Evolutionary conservation across 73 alveolate genomes (phyloP), one percentile per base, ranked within the genome.

Genomic region (Loxodes magnus): DNA sequence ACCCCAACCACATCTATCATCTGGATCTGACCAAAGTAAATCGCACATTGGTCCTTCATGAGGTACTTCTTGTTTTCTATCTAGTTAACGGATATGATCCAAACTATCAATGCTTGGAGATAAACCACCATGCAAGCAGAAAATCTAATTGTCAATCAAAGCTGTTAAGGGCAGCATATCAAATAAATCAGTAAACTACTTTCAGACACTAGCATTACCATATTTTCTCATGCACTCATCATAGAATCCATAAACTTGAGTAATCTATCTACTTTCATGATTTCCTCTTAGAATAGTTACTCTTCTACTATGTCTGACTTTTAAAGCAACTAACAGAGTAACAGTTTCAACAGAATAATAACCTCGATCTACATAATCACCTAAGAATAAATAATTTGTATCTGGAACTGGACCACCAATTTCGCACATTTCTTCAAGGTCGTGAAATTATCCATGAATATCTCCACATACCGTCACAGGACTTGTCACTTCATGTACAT

Each of bases 401-500:
- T 59, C 63, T 14, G 90, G 88, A 35, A 55, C 31, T 3, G 50
- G 44, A 22, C 94, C 88, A 22, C 94, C 95, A 37, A 82, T 77
- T 20, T 71, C 67, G 65, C 76, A 82, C 35, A 82, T 52, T 84
- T 82, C 95, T n/a, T n/a, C n/a, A n/a, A n/a, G n/a, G n/a, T n/a
- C n/a, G 42, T 84, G 92, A 74, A 74, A 88, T 51, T 88, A 94
- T 29, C 98, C 98, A 64, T 88, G 98, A 30, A 88, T 71, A 71
- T 88, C 98, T 23, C 98, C 96, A 62, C 93, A 90, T 35, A 87
- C 82, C 28, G 97, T 87, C 50, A 88, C 88, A 26, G 94, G 90
- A 10, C n/a, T n/a, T n/a, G n/a, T n/a, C n/a, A n/a, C n/a, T n/a
- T n/a, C n/a, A n/a, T n/a, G n/a, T n/a, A n/a, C n/a, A n/a, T n/a